These are phyloP conservation scores for Tuber brumale DNA, from an alignment of 495 filamentous ascomycete species.

Conservation along the genomic window DNA sequence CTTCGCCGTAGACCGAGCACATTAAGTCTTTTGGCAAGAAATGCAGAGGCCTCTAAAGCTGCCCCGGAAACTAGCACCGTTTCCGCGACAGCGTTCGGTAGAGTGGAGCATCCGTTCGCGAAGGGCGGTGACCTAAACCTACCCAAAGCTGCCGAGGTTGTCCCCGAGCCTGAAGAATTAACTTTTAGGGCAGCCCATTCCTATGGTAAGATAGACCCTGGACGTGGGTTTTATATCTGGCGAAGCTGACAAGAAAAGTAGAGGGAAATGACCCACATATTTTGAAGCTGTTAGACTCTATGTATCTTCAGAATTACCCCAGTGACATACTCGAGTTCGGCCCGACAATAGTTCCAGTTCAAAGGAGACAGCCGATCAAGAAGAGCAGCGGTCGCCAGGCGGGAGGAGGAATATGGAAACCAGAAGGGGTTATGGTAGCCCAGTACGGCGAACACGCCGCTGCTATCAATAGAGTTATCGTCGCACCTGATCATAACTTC, in stretches of 20 bases:
- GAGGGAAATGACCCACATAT: conserved; percentile 79
- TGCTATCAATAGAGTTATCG: conserved; percentile 71
- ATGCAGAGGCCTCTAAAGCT: conserved; percentile 69
- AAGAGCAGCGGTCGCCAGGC: conserved; percentile 48
- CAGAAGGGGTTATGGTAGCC: conserved; percentile 73
- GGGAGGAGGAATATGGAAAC: conserved; percentile 58
- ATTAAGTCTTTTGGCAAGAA: conserved; percentile 68
- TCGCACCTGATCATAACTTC: conserved; percentile 87
- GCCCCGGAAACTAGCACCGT: conserved; percentile 76
- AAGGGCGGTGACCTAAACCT: conserved; percentile 37
- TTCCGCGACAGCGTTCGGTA: conserved; percentile 75
- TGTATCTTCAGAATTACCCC: conserved; percentile 87
- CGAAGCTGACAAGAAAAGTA: conserved; percentile 31
- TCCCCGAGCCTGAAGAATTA: conserved; percentile 26
- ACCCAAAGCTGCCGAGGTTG: conserved; percentile 24
- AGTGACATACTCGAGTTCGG: conserved; percentile 72
- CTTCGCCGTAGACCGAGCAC: conserved; percentile 64
- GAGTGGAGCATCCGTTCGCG: conserved; percentile 62
- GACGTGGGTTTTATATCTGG: conserved; percentile 8
- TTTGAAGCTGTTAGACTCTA: conserved; percentile 73
- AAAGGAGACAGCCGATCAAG: conserved; percentile 57
- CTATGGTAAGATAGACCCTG: conserved; percentile 31
- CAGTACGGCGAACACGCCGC: conserved; percentile 82
- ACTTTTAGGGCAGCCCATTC: conserved; percentile 41
- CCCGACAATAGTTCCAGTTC: conserved; percentile 67